Evolutionary conservation across 163 green algal species (phyloP).

Genomic region (Chlorella variabilis): DNA sequence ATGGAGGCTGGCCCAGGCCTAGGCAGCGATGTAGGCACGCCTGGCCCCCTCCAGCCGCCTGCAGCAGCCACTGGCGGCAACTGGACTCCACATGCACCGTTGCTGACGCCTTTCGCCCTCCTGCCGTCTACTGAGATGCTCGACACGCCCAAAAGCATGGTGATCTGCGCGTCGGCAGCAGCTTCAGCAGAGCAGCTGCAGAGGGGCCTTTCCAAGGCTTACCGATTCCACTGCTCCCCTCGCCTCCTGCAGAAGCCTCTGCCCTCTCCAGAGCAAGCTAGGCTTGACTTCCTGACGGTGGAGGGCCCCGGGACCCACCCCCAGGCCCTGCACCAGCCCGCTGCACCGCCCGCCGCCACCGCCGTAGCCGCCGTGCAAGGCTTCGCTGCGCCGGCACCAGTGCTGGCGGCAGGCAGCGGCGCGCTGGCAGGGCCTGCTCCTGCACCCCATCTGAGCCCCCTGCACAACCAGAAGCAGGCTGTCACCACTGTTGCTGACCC

Average conservation of each 20-base stretch:
- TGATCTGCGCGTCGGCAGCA: neutral
- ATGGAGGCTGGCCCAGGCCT: no score
- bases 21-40: neutral
- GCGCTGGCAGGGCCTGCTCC: no score
- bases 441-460: neutral
- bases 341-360: neutral
- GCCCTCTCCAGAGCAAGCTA: conserved; percentile 10
- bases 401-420: no score
- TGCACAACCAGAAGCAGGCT: neutral
- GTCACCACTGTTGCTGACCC: neutral
- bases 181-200: neutral
- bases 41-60: neutral
- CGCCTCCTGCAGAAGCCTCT: conserved; percentile 3
- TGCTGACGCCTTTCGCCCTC: no score
- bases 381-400: no score
- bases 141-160: conserved; percentile 5
- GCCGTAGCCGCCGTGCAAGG: conserved; percentile 3
- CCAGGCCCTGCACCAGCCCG: no score
- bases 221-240: neutral
- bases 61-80: no score
- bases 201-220: neutral
- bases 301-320: neutral
- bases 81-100: neutral
- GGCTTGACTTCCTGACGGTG: neutral
- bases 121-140: neutral